Conservation (phyloP, 2,329 filamentous ascomycete genomes). For the Pseudodiploospora longispora region DNA sequence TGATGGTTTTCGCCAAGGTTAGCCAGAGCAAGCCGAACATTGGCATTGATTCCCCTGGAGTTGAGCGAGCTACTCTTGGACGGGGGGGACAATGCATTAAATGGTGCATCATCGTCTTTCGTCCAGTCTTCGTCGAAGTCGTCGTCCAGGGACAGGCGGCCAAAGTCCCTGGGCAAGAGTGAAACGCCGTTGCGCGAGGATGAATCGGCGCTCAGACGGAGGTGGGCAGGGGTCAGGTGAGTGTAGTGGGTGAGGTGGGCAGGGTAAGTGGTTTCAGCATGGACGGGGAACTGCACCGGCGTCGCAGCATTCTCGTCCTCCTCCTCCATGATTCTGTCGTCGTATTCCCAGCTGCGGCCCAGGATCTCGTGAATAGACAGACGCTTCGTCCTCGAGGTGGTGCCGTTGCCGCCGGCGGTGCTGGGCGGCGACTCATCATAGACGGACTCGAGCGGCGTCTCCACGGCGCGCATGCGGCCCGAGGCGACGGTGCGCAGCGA, state of each 20-base stretch:
- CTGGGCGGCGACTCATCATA: constrained; percentile 70
- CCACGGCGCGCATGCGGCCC: constrained; percentile 54
- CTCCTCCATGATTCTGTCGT: constrained; percentile 53
- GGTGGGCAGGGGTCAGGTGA: constrained; percentile 6
- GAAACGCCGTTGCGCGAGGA: constrained; percentile 25
- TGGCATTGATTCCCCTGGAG: constrained; percentile 44
- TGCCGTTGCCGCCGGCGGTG: constrained; percentile 40
- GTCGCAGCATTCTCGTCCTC: constrained; percentile 52
- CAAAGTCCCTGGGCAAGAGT: constrained; percentile 32
- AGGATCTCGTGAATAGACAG: constrained; percentile 53
- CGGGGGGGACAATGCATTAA: constrained; percentile 51
- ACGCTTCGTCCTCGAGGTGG: constrained; percentile 37
- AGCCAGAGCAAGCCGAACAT: constrained; percentile 45
- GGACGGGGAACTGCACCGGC: constrained; percentile 35
- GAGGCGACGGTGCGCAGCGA: constrained; percentile 66
- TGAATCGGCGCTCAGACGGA: constrained; percentile 23
- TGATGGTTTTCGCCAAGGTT: constrained; percentile 41
- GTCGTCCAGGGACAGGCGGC: constrained; percentile 49
- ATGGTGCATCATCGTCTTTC: constrained; percentile 42
- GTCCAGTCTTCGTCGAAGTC: constrained; percentile 59
- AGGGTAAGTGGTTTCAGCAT: constrained; percentile 15
- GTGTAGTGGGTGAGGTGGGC: constrained; percentile 1
- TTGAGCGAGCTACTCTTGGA: constrained; percentile 42
- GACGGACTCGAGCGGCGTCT: constrained; percentile 69
- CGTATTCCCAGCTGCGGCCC: constrained; percentile 45